Evolutionary conservation across 1,284 basidiomycete genomes (phyloP).

Genomic region (Austroboletus novae-zelandiae): DNA sequence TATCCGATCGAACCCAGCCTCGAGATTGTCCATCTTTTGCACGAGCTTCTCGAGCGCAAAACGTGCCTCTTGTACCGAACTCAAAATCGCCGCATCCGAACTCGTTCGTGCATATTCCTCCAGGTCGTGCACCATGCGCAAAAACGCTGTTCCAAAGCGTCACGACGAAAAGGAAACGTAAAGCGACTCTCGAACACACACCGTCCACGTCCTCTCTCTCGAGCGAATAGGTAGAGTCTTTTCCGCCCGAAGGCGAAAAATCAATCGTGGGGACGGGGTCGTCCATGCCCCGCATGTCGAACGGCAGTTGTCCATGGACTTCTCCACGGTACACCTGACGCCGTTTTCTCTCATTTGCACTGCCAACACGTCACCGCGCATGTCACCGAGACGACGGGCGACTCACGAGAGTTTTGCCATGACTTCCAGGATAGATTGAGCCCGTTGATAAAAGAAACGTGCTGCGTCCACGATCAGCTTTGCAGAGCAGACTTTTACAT

Average conservation of each 20-base stretch:
- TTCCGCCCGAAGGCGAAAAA: conserved; percentile 63
- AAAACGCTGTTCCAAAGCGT: conserved; percentile 46
- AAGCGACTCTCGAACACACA: conserved; percentile 33
- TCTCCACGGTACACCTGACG: conserved; percentile 78
- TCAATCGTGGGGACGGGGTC: conserved; percentile 75
- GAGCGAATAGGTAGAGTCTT: conserved; percentile 57
- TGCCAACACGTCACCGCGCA: conserved; percentile 25
- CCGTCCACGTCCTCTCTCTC: conserved; percentile 73
- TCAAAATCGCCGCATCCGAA: conserved; percentile 44
- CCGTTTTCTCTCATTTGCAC: conserved; percentile 71
- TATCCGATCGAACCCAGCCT: conserved; percentile 75
- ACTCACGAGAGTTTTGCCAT: conserved; percentile 80
- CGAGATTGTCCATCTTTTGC: conserved; percentile 72
- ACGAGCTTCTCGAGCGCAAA: conserved; percentile 64
- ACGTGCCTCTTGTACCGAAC: conserved; percentile 63
- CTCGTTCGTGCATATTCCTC: conserved; percentile 50
- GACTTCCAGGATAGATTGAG: conserved; percentile 75
- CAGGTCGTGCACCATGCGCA: conserved; percentile 65
- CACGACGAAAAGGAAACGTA: neutral
- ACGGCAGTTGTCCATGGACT: conserved; percentile 77
- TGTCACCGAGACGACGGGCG: neutral
- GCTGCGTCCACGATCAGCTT: conserved; percentile 40
- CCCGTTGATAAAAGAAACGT: conserved; percentile 74
- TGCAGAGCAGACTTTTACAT: neutral
- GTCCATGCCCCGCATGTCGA: conserved; percentile 72